Conservation (phyloP, 345 rosid genomes). For the Murraya koenigii region DNA sequence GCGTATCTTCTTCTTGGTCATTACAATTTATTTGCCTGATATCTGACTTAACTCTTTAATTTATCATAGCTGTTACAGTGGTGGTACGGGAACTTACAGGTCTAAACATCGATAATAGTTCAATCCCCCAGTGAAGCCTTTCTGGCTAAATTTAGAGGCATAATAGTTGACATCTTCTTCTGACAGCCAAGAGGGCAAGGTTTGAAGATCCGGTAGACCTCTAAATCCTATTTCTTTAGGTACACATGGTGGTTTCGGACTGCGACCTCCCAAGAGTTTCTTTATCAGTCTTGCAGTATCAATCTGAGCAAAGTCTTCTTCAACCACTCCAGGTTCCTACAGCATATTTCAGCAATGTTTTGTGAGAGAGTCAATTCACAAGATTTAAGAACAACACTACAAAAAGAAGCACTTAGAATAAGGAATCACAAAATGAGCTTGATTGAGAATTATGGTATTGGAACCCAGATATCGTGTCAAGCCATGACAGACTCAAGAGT, state of each 20-base stretch:
- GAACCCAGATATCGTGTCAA: too few relatives aligned
- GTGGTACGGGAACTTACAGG: slow-evolving; percentile 40
- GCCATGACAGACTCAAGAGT: too few relatives aligned
- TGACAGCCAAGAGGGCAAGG: slow-evolving; percentile 70
- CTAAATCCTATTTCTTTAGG: slow-evolving; percentile 60
- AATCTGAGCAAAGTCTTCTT: slow-evolving; percentile 65
- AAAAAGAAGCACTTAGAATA: not conserved
- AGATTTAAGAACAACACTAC: not conserved
- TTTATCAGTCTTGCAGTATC: slow-evolving; percentile 49
- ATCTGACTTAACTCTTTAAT: not conserved
- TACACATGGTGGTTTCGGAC: slow-evolving; percentile 46
- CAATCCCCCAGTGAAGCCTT: slow-evolving; percentile 79
- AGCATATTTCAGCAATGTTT: slow-evolving; percentile 14
- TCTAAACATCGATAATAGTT: slow-evolving; percentile 82
- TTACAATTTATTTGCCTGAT: not conserved
- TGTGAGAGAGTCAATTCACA: not conserved
- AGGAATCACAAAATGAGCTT: slow-evolving; percentile 10
- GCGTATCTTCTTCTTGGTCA: too few relatives aligned
- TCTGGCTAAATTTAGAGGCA: slow-evolving; percentile 53
- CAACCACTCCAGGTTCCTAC: slow-evolving; percentile 69
- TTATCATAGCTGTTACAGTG: not conserved
- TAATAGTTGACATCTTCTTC: slow-evolving; percentile 60
- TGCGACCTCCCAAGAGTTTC: slow-evolving; percentile 39
- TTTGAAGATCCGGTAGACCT: slow-evolving; percentile 43
- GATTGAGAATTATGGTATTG: not conserved